phyloP scores from a whole-genome alignment of 2,329 filamentous ascomycete species.

The Phialemoniopsis sp. region DNA sequence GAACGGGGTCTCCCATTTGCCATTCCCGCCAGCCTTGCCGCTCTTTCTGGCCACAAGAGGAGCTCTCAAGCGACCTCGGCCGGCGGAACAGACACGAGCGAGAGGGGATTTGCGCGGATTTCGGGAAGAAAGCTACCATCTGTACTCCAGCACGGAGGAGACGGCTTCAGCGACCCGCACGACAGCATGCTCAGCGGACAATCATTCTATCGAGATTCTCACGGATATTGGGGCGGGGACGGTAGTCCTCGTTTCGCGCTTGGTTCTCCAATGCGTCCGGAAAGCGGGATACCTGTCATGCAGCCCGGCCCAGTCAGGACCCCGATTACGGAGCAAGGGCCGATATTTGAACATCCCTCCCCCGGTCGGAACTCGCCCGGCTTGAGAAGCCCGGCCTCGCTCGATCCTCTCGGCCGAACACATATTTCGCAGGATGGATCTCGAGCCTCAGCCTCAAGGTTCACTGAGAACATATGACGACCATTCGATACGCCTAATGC shows the following conservation, averaged over 20 bases:
- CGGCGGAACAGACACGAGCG: slow-evolving; percentile 14
- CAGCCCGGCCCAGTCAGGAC: slow-evolving; percentile 63
- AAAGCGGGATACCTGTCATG: slow-evolving; percentile 57
- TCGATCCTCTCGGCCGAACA: slow-evolving; percentile 12
- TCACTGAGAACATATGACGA: slow-evolving; percentile 11
- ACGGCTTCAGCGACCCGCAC: slow-evolving; percentile 41
- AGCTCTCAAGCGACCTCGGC: slow-evolving; percentile 16
- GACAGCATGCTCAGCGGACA: slow-evolving; percentile 10
- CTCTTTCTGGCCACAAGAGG: slow-evolving; percentile 34
- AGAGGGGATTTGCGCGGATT: slow-evolving; percentile 60
- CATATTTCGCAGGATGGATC: slow-evolving; percentile 12
- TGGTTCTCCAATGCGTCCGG: slow-evolving; percentile 54
- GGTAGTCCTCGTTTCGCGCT: slow-evolving; percentile 41
- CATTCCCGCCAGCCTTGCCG: slow-evolving; percentile 45
- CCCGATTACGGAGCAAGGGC: slow-evolving; percentile 51
- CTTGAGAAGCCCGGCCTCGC: slow-evolving; percentile 1
- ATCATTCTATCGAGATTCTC: slow-evolving; percentile 17
- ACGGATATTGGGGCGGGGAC: slow-evolving; percentile 19
- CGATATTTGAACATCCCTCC: slow-evolving; percentile 30
- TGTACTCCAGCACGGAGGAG: slow-evolving; percentile 57
- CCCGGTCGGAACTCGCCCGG: slow-evolving; percentile 1
- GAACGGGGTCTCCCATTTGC: slow-evolving; percentile 40
- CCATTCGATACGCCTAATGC: too few species aligned
- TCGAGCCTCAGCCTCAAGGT: slow-evolving; percentile 12
- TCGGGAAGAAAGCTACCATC: slow-evolving; percentile 62